Base-by-base conservation (phyloP, 192 early-diverging fungal genomes). In the Hyaloraphidium curvatum region DNA sequence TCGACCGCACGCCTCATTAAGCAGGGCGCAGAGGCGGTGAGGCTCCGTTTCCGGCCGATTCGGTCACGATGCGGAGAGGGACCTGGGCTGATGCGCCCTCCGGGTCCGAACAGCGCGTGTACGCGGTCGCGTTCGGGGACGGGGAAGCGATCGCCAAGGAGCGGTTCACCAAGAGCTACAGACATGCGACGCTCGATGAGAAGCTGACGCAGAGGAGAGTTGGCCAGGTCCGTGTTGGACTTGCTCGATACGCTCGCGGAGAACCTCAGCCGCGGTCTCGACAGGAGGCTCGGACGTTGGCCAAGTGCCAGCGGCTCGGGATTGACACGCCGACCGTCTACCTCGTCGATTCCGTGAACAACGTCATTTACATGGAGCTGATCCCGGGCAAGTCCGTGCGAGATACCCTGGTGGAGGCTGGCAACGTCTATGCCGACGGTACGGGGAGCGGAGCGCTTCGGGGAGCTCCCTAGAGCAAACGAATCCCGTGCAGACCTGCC, bases 301-400 rank as follows among this genome's bases (percentile, higher is more conserved):
- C 73, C 58, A 67, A 79, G 30, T 83, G 87, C 55, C 63, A 65
- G 31, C 75, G 74, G 31, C 71, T 78, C 11, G 79, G 80, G 0
- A 77, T 96, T 30, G 79, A 84, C 50, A 78, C 79, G 14, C 95
- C 95, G 16, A 71, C 78, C 1, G 63, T 98, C 1, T 81, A 89
- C 48, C 69, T 86, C 31, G 72, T 89, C 4, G 91, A 98, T 62
- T 59, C 71, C 3, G 68, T 68, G 2, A 69, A 68, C 26, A 68
- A 70, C 25, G 69, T 79, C 19, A 82, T 98, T 52, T 93, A 87
- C 56, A 95, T 96, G 81, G 91, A 99, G 63, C 79, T 75, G 51
- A 73, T 99, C 21, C 63, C 72, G 2, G 90, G 90, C 1, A 60
- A 53, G 31, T 89, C 84, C 4, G 73, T 93, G 4, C 80, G 83